phyloP scores from a whole-genome alignment of 2,329 filamentous ascomycete species.

The Onygenales sp. region DNA sequence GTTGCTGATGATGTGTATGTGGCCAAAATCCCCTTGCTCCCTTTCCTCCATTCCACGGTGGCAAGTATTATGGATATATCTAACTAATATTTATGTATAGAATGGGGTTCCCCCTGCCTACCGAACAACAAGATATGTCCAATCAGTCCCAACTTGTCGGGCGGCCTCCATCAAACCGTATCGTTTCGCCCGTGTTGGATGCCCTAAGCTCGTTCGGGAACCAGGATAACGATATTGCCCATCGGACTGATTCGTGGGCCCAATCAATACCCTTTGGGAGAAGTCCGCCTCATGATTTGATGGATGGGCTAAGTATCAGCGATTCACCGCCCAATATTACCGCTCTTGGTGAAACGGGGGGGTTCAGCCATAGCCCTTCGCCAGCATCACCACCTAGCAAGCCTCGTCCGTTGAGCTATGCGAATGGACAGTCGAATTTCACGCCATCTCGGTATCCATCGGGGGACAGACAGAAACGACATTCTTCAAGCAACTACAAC shows the following conservation, averaged over 20 bases:
- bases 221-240: slow-evolving; percentile 23
- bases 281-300: slow-evolving; percentile 32
- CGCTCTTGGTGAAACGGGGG: slow-evolving; percentile 26
- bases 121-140: slow-evolving; percentile 22
- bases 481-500: slow-evolving; percentile 28
- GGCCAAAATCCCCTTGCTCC: neutral
- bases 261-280: slow-evolving; percentile 35
- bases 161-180: slow-evolving; percentile 16
- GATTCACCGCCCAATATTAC: slow-evolving; percentile 33
- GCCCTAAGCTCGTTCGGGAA: slow-evolving; percentile 25
- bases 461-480: slow-evolving; percentile 28
- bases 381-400: slow-evolving; percentile 33
- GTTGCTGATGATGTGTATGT: slow-evolving; percentile 29
- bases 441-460: slow-evolving; percentile 28
- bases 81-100: slow-evolving; percentile 15
- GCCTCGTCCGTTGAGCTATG: slow-evolving; percentile 34
- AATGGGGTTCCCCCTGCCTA: slow-evolving; percentile 17
- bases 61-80: neutral
- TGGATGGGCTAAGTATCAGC: slow-evolving; percentile 24
- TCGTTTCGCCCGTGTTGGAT: slow-evolving; percentile 30
- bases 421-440: slow-evolving; percentile 27
- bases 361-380: slow-evolving; percentile 32
- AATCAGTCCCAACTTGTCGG: slow-evolving; percentile 17
- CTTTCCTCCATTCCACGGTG: neutral
- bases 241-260: slow-evolving; percentile 35